Evolutionary conservation across 768 basidiomycete species (phyloP), one percentile per base, ranked within the genome.

Genomic region (Holtermanniella nyarrowii): DNA sequence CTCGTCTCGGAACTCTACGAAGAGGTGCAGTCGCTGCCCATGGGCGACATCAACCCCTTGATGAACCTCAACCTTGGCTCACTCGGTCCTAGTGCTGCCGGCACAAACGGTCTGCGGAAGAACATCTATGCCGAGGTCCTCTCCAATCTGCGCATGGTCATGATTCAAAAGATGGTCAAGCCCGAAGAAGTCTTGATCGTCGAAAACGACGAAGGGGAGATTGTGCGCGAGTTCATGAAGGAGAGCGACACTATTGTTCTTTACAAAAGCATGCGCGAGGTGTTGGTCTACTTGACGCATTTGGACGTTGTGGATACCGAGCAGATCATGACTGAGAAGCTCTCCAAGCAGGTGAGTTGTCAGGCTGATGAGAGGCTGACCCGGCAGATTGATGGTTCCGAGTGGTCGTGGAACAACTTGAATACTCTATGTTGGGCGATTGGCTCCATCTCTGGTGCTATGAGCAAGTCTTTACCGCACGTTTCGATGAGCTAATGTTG

Each of bases 351-450:
- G 77, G 91, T 76, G 48, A 62, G 72, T 54, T 50, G 48, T 0
- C n/a, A 21, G 43, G 18, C 20, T 44, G 2, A 14, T 22, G 23
- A 49, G n/a, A 26, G 25, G 46, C 61, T 62, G 53, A 62, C 22
- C 13, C 42, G 4, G 22, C 3, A 73, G 73, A 73, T 95, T 11
- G 90, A 96, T 63, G 89, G 88, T 14, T 82, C 85, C 11, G 95
- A 99, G 73, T 99, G 95, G 95, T 95, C 90, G 23, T 99, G 95
- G 95, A 86, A 95, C 63, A 97, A 97, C 70, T 77, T 97, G 50
- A 99, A 97, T 74, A 96, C 93, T 3, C 81, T 99, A 11, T 99
- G 95, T 73, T 99, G 95, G 95, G 95, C 95, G 49, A 99, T 97
- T 62, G 95, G 95, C 53, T 96, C 91, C 1, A 97, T 99, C 55